A percentile compares a stretch with the other conserved stretches of the same genome.
phyloP scores from a whole-genome alignment of 2,329 filamentous ascomycete genomes.

The Xenoacremonium recifei region DNA sequence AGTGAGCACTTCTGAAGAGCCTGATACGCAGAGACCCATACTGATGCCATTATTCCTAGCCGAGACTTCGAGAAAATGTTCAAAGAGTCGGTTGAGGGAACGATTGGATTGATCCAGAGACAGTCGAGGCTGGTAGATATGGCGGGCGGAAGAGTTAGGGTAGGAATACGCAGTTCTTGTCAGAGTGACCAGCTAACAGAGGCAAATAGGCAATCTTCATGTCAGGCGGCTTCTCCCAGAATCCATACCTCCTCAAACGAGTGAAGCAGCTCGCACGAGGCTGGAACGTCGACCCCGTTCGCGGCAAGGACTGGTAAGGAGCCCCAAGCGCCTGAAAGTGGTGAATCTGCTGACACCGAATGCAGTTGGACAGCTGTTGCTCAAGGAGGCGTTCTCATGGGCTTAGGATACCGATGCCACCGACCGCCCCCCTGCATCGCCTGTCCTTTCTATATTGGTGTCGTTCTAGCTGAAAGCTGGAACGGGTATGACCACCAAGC shows the following conservation, averaged over 20 bases:
- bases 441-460: conserved; percentile 9
- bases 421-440: neutral
- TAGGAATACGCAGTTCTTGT: too few species aligned
- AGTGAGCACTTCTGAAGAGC: neutral
- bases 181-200: too few species aligned
- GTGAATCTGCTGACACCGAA: neutral
- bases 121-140: conserved; percentile 7
- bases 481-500: conserved; percentile 2
- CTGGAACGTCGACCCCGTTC: conserved; percentile 1
- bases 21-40: too few species aligned
- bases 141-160: too few species aligned
- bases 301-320: conserved; percentile 4
- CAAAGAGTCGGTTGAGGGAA: conserved; percentile 5
- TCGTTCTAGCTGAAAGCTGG: conserved; percentile 8
- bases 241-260: conserved; percentile 6
- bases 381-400: conserved; percentile 13
- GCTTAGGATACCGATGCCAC: conserved; percentile 4
- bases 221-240: conserved; percentile 12
- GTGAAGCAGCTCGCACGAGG: conserved; percentile 2
- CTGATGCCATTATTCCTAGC: neutral
- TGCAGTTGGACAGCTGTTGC: conserved; percentile 12
- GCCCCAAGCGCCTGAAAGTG: neutral
- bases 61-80: conserved; percentile 11
- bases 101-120: conserved; percentile 6
- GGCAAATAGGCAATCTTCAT: conserved; percentile 16